These are phyloP conservation scores for Rhododendron simsii DNA, from an alignment of 148 eudicot species.

Conservation along the genomic window DNA sequence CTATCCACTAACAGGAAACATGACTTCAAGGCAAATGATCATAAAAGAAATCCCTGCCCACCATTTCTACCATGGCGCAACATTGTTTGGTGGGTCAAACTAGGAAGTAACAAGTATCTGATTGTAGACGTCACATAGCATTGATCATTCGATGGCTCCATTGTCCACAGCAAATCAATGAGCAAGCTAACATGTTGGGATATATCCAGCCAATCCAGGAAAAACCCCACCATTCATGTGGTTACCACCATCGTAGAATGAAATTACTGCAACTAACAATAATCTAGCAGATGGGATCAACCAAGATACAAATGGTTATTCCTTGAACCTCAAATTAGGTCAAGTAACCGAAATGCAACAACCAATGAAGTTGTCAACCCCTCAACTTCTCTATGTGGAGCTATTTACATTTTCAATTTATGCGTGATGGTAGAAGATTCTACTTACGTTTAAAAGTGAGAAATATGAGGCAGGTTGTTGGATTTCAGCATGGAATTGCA, in stretches of 20 bases:
- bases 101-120: background rate
- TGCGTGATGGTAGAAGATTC: background rate
- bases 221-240: background rate
- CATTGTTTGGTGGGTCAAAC: background rate
- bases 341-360: background rate
- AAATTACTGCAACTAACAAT: background rate
- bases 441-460: background rate
- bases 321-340: background rate
- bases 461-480: background rate
- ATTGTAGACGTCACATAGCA: background rate
- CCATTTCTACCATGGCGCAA: constrained; percentile 3
- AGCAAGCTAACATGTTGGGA: background rate
- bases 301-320: background rate
- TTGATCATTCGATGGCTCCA: background rate
- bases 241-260: background rate
- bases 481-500: background rate
- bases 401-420: background rate
- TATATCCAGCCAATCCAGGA: background rate
- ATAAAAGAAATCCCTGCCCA: background rate
- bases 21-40: background rate
- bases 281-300: background rate
- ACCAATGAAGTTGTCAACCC: background rate
- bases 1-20: background rate
- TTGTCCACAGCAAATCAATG: background rate
- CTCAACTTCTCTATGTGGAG: background rate